Base-by-base conservation (phyloP, 1,139 yeast genomes). In the Geotrichum europaeum region DNA sequence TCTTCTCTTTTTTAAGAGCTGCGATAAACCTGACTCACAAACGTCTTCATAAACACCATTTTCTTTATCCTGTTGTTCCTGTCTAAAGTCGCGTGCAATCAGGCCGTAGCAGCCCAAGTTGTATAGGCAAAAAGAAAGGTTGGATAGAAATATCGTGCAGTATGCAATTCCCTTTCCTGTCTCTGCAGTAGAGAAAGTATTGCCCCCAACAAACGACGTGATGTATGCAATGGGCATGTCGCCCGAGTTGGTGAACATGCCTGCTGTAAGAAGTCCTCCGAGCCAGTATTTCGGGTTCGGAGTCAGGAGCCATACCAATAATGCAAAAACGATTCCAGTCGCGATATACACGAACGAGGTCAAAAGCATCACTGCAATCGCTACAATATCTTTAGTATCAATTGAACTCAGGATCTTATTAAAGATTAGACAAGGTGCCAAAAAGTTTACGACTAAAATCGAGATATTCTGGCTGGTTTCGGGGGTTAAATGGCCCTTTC, bases 161-260 rank as follows among this genome's bases (percentile, higher is more conserved):
- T 88, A 90, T 0, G 97, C 96, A 49, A 89, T 89, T 15, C 98
- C 98, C 66, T 81, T 81, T 62, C 83, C 81, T 40, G 89, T 89
- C 65, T 89, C 84, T 2, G 72, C 80, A 0, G 76, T 63, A 0
- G 83, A 73, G 67, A 92, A 86, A 1, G 82, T 77, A 0, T 83
- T 78, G 0, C 91, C 85, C 18, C 81, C 78, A 49, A 88, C 85
- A 71, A 91, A 76, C 1, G 96, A 87, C 68, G 90, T 95, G 53
- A 91, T 78, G 67, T 89, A 90, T 0, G 97, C 97, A 68, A 91
- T 88, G 0, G 97, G 97, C 63, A 91, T 78, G 74, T 91, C 97
- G 10, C 94, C 84, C 55, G 87, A 65, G 60, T 76, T 76, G 59
- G 71, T 74, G 63, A 89, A 83, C 53, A 87, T 76, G 0, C 96